These are phyloP conservation scores for Xylaria castorea DNA, from an alignment of 495 filamentous ascomycete genomes.

Conservation along the genomic window DNA sequence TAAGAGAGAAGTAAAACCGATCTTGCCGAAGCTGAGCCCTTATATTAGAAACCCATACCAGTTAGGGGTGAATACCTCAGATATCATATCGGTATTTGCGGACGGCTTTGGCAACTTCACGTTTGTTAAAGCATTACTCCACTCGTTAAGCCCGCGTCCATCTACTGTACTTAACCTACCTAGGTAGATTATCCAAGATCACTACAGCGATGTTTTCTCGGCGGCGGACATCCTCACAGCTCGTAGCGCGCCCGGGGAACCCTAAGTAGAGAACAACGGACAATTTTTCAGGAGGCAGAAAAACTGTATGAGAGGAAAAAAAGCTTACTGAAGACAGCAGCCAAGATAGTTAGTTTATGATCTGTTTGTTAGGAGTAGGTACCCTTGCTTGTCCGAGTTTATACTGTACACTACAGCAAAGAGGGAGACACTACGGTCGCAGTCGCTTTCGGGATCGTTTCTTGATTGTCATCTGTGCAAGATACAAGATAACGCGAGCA, in stretches of 20 bases:
- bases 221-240: no score
- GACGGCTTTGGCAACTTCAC: neutral
- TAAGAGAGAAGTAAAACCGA: neutral
- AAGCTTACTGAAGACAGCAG: neutral
- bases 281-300: no score
- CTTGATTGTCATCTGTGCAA: neutral
- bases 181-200: no score
- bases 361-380: neutral
- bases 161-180: no score
- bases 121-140: neutral
- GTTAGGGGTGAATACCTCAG: neutral
- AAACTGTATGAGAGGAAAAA: no score
- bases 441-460: constrained; percentile 13
- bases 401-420: neutral
- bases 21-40: no score
- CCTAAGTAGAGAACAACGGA: no score
- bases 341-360: neutral
- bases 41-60: no score
- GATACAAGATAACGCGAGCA: neutral
- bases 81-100: neutral
- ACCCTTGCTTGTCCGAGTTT: neutral
- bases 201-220: no score
- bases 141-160: neutral
- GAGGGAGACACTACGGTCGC: neutral
- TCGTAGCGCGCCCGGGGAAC: no score